phyloP scores from a whole-genome alignment of 345 rosid genomes.

The Heritiera littoralis region DNA sequence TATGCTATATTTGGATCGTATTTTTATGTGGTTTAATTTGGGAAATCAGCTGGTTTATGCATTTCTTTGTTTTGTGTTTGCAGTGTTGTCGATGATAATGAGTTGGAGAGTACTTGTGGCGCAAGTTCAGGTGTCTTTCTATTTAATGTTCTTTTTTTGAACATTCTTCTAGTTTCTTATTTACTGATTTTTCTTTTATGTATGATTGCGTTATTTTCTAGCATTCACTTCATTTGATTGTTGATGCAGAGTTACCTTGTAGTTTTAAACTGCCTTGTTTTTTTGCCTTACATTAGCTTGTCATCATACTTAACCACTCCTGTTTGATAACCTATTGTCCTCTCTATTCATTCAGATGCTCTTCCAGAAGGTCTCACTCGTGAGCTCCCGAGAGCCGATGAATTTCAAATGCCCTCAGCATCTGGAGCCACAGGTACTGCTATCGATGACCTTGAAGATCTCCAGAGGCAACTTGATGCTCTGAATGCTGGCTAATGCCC shows the following conservation, averaged over 20 bases:
- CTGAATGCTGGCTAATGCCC: constrained; percentile 56
- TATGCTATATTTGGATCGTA: neutral
- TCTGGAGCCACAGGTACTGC: constrained; percentile 45
- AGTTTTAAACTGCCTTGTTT: too few species aligned
- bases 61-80: neutral
- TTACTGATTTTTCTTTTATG: neutral
- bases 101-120: constrained; percentile 37
- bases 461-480: constrained; percentile 82
- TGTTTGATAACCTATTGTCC: neutral
- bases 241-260: neutral
- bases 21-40: neutral
- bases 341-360: constrained; percentile 37
- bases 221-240: neutral
- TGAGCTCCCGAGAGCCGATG: constrained; percentile 85
- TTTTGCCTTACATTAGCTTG: neutral
- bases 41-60: neutral
- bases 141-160: constrained; percentile 7
- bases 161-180: neutral
- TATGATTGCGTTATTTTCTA: neutral
- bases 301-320: neutral
- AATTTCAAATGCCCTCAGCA: constrained; percentile 41
- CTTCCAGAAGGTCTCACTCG: constrained; percentile 86
- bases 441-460: constrained; percentile 73
- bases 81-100: constrained; percentile 74
- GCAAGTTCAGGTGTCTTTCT: constrained; percentile 57